Base-by-base conservation (phyloP, 495 filamentous ascomycete species). In the Articulospora tetracladia region DNA sequence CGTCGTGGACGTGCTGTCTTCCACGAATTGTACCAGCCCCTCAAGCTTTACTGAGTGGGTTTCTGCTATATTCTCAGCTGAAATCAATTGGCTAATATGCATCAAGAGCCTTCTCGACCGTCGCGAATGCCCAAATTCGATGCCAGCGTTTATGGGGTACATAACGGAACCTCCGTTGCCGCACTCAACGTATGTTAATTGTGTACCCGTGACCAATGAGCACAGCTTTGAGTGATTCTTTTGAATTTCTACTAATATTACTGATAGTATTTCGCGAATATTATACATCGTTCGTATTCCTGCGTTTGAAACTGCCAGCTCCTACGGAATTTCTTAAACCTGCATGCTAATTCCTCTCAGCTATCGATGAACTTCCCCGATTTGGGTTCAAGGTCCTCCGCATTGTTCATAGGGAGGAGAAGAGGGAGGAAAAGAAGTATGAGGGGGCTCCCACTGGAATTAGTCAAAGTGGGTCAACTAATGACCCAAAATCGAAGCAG, bases 1-100 rank as follows among this genome's bases (percentile, higher is more conserved):
- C 82, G 23, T 80, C 78, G 22, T 68, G 73, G 49, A 71, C 85
- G 25, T 83, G 79, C 62, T 70, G 81, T 22, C 75, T 86, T 10
- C 86, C 86, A 28, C 84, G 85, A 50, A 80, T 89, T 46, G 76
- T 88, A 27, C 86, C 86, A 25, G 86, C 86, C 3, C 86, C 86
- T 19, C 85, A 88, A 69, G 81, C 82, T 28, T 76, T 88, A 25
- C 39, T 44, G 11, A 44, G 39, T 44, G 8, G 17, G 39, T 44
- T 19, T 17, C n/a, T 17, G 15, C 6, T 34, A 34, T 15, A 34
- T 34, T 7, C 6, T 34, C 15, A 15, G 30, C 6, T 6, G 6
- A 7, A 7, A 15, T 15, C 15, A 15, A 34, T 34, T 7, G 3
- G n/a, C 15, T 44, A 44, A 44, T n/a, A 44, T 19, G n/a, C 15